Base-by-base conservation (phyloP, 768 basidiomycete genomes). In the Auricularia auricula-judae region DNA sequence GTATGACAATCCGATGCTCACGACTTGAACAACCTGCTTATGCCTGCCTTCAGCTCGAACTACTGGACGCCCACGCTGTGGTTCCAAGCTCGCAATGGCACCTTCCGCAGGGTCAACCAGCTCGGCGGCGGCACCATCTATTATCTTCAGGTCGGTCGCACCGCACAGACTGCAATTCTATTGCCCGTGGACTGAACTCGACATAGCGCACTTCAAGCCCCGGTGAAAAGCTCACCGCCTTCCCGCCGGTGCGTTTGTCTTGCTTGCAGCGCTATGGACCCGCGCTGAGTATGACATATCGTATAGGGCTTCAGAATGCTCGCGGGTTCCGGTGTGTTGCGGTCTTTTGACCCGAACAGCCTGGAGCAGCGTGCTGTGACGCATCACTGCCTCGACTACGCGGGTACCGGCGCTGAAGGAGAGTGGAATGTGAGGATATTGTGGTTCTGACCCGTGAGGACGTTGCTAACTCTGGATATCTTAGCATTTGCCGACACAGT, bases 281-380 rank as follows among this genome's bases (percentile, higher is more conserved):
- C 7, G 7, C 8, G 53, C n/a, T n/a, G 53, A 29, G 8, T 10
- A 23, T 33, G 18, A 3, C 10, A 5, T 10, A 10, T 10, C 33
- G 11, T 14, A 34, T 18, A 59, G 56, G 68, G 61, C 4, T 64
- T 68, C 16, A 64, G 68, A 10, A 65, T 68, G 64, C 66, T 68
- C 42, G 64, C 64, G 2, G 68, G 68, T 11, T 63, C 65, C 33
- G 63, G 64, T 1, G 66, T 64, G 16, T 54, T 68, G n/a, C 64
- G 66, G 54, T 53, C 62, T 14, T 56, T 58, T 43, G 63, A 60
- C 59, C 3, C 54, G 39, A 64, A 33, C 39, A 11, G 59, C 60
- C 43, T 65, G 35, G 10, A 61, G 33, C 65, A 66, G 62, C 62
- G 36, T 35, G 35, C 43, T 10, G 42, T 64, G 29, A 58, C 29